phyloP scores from a whole-genome alignment of 441 rosid species.

The Gossypium gossypioides region DNA sequence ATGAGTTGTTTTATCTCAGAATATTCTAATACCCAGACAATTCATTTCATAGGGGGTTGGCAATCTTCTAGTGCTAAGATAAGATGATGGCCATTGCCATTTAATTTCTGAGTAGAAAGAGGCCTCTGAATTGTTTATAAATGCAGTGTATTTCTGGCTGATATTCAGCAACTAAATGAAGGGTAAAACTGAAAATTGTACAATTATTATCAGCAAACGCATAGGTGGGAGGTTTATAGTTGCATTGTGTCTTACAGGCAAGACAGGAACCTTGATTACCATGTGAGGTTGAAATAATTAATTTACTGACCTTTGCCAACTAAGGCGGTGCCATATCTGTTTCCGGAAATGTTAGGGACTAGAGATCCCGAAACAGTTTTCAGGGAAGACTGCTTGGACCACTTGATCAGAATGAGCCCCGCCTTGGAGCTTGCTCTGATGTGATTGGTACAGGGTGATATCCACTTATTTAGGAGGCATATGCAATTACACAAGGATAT shows the following conservation, averaged over 20 bases:
- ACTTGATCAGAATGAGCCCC: background rate
- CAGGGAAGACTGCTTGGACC: background rate
- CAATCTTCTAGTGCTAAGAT: background rate
- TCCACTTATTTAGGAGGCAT: background rate
- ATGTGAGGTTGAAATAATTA: background rate
- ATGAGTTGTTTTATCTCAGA: background rate
- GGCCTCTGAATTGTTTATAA: slow-evolving; percentile 7
- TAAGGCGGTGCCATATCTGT: background rate
- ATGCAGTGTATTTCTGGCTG: background rate
- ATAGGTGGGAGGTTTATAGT: background rate
- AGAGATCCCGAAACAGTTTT: background rate
- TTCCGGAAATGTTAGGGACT: background rate
- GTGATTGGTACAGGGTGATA: background rate
- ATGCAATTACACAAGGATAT: background rate
- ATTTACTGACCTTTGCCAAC: background rate
- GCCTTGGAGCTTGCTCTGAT: slow-evolving; percentile 7
- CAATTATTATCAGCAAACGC: background rate
- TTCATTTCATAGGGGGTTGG: background rate
- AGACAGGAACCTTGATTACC: background rate
- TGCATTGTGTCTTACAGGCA: background rate
- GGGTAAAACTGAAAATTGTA: background rate
- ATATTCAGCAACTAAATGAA: background rate
- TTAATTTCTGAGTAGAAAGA: background rate
- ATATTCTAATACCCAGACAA: background rate
- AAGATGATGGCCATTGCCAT: background rate